These are phyloP conservation scores for Mortierella sp. DNA, from an alignment of 371 early-diverging fungal genomes.

Conservation along the genomic window DNA sequence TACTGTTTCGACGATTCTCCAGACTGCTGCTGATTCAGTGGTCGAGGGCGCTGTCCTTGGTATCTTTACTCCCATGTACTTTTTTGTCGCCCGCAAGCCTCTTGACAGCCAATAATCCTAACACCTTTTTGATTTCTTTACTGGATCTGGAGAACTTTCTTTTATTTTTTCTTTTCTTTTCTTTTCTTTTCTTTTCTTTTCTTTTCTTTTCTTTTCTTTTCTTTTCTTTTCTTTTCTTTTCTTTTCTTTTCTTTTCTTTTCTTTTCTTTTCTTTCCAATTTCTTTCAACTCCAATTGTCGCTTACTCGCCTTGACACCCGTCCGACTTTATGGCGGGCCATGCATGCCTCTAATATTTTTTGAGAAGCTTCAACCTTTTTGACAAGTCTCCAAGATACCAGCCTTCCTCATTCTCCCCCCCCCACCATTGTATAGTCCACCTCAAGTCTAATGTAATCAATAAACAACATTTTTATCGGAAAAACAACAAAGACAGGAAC, in stretches of 20 bases:
- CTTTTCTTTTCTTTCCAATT: not conserved
- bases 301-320: no score
- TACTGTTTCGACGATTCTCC: constrained; percentile 82
- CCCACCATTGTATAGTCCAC: no score
- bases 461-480: no score
- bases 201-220: no score
- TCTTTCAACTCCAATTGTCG: no score
- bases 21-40: constrained; percentile 82
- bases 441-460: no score
- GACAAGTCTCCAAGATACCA: not conserved
- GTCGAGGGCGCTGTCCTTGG: constrained; percentile 79
- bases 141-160: not conserved
- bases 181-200: not conserved
- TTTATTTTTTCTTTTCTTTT: not conserved
- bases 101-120: not conserved
- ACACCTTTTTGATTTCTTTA: not conserved
- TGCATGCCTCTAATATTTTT: no score
- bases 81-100: constrained; percentile 92
- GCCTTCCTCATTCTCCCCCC: no score
- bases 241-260: not conserved
- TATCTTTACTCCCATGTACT: constrained; percentile 95
- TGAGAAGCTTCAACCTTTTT: no score
- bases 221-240: not conserved
- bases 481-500: not conserved
- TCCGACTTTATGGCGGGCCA: no score